Evolutionary conservation across 768 basidiomycete genomes (phyloP), one percentile per base, ranked within the genome.

Genomic region (Termitomyces sp.): DNA sequence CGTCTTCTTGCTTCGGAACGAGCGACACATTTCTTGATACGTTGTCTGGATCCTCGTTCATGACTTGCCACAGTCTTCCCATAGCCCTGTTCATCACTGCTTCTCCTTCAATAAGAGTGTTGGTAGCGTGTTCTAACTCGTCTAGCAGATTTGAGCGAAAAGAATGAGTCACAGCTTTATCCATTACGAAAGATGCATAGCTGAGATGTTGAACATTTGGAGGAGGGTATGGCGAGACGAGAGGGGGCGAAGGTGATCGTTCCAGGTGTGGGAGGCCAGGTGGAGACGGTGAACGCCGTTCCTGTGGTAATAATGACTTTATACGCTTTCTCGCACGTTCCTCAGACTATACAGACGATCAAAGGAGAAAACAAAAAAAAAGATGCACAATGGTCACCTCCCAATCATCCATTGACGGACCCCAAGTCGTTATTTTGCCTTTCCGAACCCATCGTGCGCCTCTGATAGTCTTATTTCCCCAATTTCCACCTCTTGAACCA

Each of bases 141-240:
- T 91, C 87, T 29, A 94, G 75, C 52, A 94, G 74, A 59, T 78
- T 81, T 38, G 92, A 89, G 48, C 92, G 89, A 74, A 92, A 95
- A 4, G 92, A 86, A 71, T 91, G 89, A 17, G 89, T 91, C 15
- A 91, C 85, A 8, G 91, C 83, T 64, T 88, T 90, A 71, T 94
- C 92, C 81, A 94, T 82, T 14, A 95, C 91, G 66, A 92, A 91
- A 0, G 92, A 91, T 20, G 91, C 83, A 73, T 91, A 94, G 63
- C 82, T 88, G 61, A 86, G 80, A 68, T 94, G 91, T 54, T 88
- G 83, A 10, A 79, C 72, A 29, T 79, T 79, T 31, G 90, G 90
- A 25, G 84, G 77, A 29, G 87, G 84, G 68, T 93, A 94, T 3
- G 92, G 91, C 0, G 91, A 84, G 29, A 81, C 78, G 32, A 91